Evolutionary conservation across 768 basidiomycete genomes (phyloP).

Genomic region (Rubroboletus satanas): DNA sequence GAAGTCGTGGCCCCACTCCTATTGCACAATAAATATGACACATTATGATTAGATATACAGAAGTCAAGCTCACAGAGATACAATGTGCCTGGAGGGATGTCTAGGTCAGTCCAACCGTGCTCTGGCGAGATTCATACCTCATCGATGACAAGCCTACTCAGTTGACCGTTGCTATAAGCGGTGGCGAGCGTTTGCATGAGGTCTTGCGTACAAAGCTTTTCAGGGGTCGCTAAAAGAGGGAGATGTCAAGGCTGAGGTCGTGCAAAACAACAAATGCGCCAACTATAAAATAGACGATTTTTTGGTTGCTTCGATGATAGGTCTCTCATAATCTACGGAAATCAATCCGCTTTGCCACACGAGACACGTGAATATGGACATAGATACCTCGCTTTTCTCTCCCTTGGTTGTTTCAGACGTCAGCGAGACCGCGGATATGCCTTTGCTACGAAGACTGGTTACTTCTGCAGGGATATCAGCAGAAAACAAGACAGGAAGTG

Average conservation of each 20-base stretch:
- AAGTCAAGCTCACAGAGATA: conserved; percentile 56
- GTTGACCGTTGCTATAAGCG: conserved; percentile 50
- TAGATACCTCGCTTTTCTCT: conserved; percentile 53
- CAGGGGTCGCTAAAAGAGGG: conserved; percentile 63
- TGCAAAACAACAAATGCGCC: conserved; percentile 17
- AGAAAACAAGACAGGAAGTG: neutral
- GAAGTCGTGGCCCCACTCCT: conserved; percentile 89
- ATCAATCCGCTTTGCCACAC: neutral
- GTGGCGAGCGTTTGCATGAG: conserved; percentile 48
- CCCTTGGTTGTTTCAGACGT: conserved; percentile 58
- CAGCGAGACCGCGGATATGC: conserved; percentile 56
- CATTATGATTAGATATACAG: neutral
- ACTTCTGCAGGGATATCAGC: conserved; percentile 48
- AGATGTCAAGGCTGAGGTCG: neutral
- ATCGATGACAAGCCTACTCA: conserved; percentile 77
- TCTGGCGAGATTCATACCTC: conserved; percentile 46
- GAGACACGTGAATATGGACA: conserved; percentile 17
- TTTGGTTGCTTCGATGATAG: conserved; percentile 54
- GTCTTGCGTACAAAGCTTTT: conserved; percentile 56
- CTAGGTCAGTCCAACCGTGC: conserved; percentile 1
- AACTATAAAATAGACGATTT: conserved; percentile 70
- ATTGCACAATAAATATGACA: neutral
- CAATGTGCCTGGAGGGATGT: conserved; percentile 62
- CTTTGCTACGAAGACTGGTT: conserved; percentile 49
- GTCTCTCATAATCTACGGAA: conserved; percentile 55